Evolutionary conservation across 495 filamentous ascomycete genomes (phyloP), one percentile per base, ranked within the genome.

Genomic region (Lasiosphaeris hirsuta): DNA sequence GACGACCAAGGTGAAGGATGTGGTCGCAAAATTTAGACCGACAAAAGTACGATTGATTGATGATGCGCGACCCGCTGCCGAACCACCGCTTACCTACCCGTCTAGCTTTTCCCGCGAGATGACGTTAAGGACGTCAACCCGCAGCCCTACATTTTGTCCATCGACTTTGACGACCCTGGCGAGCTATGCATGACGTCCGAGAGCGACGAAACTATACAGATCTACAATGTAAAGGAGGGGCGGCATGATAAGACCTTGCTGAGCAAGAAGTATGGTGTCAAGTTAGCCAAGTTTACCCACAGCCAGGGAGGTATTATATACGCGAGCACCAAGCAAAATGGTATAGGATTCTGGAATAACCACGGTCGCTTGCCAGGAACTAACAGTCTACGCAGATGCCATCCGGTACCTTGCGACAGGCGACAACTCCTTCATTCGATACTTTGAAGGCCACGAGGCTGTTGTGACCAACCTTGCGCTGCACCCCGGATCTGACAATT

Each of bases 151-250:
- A 73, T 82, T 19, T 66, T 80, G 4, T 97, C 92, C 4, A 83
- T 99, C 63, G 92, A 97, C 74, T 97, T 96, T 64, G 92, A 97
- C 72, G 92, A 97, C 75, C 86, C 86, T 19, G 94, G 94, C 65
- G 91, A 96, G 61, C 88, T 89, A 39, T 78, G 92, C 40, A 89
- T 97, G 66, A 86, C 92, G 0, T 87, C 90, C 7, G 89, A 90
- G 50, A 87, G 86, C 68, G 95, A 97, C 66, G 92, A 97, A 61
- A 94, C 89, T 1, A 90, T 99, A 58, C 92, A 97, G 64, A 81
- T 97, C 34, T 99, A 92, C 75, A 94, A 90, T 62, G 86, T 93
- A 60, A 90, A 88, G 58, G 91, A 94, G 48, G 94, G 94, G 6
- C 90, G 88, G 53, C 84, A 87, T 55, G 86, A 86, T 23, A 97